These are phyloP conservation scores for Rhodamnia argentea DNA, from an alignment of 345 rosid species.

Conservation along the genomic window DNA sequence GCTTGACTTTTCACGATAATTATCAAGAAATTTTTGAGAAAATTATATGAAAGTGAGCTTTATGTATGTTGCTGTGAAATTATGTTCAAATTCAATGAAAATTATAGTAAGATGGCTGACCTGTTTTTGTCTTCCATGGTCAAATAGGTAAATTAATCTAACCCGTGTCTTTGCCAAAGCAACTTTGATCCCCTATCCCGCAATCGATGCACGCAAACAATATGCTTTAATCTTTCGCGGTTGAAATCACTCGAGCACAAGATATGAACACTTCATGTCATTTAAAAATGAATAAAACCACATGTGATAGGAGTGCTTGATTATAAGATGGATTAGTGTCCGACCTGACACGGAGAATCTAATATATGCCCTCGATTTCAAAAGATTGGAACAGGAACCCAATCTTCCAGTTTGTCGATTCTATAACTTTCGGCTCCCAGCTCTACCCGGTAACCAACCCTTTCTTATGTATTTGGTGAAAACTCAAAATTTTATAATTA, in stretches of 20 bases:
- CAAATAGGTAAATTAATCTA: neutral
- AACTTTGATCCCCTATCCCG: neutral
- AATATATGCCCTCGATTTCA: neutral
- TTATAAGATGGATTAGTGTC: too few species aligned
- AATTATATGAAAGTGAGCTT: neutral
- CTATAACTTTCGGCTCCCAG: fast-evolving
- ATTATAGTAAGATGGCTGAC: neutral
- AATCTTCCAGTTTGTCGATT: fast-evolving
- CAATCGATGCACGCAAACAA: neutral
- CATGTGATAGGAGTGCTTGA: neutral
- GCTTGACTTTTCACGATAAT: neutral
- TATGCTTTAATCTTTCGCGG: neutral
- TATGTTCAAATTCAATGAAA: too few species aligned
- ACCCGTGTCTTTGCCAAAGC: neutral
- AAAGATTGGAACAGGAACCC: neutral
- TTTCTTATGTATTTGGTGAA: neutral
- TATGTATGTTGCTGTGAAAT: neutral
- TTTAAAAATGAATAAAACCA: neutral
- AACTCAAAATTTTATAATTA: neutral
- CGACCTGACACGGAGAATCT: neutral
- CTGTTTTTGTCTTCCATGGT: fast-evolving
- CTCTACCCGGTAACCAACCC: neutral
- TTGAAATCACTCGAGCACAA: neutral
- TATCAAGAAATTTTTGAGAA: neutral
- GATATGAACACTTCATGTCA: neutral